phyloP scores from a whole-genome alignment of 2,329 filamentous ascomycete genomes.

The Microdochium paspali region DNA sequence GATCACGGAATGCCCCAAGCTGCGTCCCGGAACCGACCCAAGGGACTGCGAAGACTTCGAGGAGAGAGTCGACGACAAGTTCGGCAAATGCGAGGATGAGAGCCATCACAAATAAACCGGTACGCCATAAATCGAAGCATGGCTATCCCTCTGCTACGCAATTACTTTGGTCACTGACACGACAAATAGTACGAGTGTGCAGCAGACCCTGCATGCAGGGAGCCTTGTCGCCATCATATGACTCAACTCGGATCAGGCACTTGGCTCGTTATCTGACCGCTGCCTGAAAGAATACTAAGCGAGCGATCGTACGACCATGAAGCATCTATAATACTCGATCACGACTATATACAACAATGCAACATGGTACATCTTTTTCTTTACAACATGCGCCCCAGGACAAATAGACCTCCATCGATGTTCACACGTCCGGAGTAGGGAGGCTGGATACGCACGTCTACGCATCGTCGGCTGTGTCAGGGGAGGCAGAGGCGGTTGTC shows the following conservation, averaged over 20 bases:
- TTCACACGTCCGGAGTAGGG: too few relatives aligned
- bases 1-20: not conserved
- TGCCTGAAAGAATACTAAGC: not conserved
- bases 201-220: too few relatives aligned
- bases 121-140: not conserved
- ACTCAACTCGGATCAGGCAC: too few relatives aligned
- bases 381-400: too few relatives aligned
- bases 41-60: not conserved
- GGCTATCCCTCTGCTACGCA: too few relatives aligned
- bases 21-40: not conserved
- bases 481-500: too few relatives aligned
- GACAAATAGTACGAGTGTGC: not conserved
- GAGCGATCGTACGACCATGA: not conserved
- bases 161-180: too few relatives aligned
- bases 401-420: too few relatives aligned
- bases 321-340: not conserved
- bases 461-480: too few relatives aligned
- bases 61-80: not conserved
- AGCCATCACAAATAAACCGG: not conserved
- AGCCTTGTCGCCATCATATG: too few relatives aligned
- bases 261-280: not conserved
- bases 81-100: not conserved
- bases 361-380: too few relatives aligned
- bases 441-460: too few relatives aligned
- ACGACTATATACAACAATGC: not conserved